Evolutionary conservation across 768 basidiomycete genomes (phyloP).

Genomic region (Leccinum variicolor): DNA sequence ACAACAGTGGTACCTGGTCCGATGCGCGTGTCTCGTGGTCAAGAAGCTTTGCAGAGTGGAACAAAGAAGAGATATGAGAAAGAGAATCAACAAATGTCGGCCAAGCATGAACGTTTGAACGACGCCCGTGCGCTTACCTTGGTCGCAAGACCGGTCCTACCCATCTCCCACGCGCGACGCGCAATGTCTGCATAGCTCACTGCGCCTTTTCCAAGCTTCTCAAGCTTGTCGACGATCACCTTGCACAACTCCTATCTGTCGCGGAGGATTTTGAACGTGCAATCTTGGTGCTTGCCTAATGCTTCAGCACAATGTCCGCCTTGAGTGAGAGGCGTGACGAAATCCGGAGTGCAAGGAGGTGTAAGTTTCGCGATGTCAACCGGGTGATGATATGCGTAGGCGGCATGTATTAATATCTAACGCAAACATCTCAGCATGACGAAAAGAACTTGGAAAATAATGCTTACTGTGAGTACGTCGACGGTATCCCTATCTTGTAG

Average conservation of each 20-base stretch:
- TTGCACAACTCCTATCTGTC: conserved; percentile 66
- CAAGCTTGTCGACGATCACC: conserved; percentile 87
- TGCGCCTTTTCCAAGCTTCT: conserved; percentile 68
- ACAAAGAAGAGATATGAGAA: too few relatives aligned
- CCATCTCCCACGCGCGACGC: conserved; percentile 87
- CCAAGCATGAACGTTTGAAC: too few relatives aligned
- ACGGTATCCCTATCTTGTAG: conserved; percentile 89
- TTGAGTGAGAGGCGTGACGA: conserved; percentile 81
- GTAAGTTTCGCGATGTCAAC: conserved; percentile 82
- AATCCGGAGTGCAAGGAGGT: conserved; percentile 87
- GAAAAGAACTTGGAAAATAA: neutral
- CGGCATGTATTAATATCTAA: conserved; percentile 77
- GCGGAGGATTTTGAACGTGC: conserved; percentile 60
- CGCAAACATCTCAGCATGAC: conserved; percentile 1
- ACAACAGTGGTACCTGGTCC: conserved; percentile 89
- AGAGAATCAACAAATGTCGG: too few relatives aligned
- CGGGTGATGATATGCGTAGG: conserved; percentile 79
- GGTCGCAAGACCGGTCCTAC: conserved; percentile 75
- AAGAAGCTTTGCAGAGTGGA: conserved; percentile 54
- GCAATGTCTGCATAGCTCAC: conserved; percentile 97
- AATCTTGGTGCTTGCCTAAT: conserved; percentile 96
- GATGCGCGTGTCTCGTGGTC: conserved; percentile 86
- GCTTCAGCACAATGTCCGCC: conserved; percentile 83
- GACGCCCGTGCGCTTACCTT: conserved; percentile 47
- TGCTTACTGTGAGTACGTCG: conserved; percentile 86